These are phyloP conservation scores for Phlyctochytrium bullatum DNA, from an alignment of 192 early-diverging fungal genomes.

Conservation along the genomic window DNA sequence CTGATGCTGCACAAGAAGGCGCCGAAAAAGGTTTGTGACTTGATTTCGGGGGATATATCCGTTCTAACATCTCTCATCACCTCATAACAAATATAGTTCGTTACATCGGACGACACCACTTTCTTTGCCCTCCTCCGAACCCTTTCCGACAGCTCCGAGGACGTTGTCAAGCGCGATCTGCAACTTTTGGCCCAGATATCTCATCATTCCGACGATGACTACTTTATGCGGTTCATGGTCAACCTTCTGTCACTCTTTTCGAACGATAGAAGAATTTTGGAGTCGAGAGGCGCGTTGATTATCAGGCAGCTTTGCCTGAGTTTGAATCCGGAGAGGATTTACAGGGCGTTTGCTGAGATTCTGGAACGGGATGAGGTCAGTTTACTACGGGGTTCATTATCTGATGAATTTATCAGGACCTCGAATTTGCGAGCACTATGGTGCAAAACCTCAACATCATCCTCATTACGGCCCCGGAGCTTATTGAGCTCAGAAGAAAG, in stretches of 20 bases:
- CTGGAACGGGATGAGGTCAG: conserved; percentile 76
- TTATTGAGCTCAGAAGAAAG: conserved; percentile 73
- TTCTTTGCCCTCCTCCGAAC: conserved; percentile 87
- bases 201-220: conserved; percentile 75
- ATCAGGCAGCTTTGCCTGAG: conserved; percentile 90
- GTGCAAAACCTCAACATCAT: conserved; percentile 97
- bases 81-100: conserved; percentile 9
- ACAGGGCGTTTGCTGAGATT: conserved; percentile 81
- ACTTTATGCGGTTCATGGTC: conserved; percentile 86
- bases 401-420: conserved; percentile 45
- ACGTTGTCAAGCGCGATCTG: conserved; percentile 76
- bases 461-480: conserved; percentile 90
- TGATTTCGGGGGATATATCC: conserved; percentile 1
- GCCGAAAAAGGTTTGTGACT: conserved; percentile 60
- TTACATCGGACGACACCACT: conserved; percentile 83
- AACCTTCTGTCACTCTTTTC: conserved; percentile 88
- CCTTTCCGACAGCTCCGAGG: conserved; percentile 86
- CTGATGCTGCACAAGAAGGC: conserved; percentile 95
- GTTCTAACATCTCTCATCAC: conserved; percentile 21
- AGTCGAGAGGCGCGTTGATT: conserved; percentile 87
- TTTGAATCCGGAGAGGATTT: conserved; percentile 89
- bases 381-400: not conserved
- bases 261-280: conserved; percentile 81
- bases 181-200: conserved; percentile 96
- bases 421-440: conserved; percentile 96